Evolutionary conservation across 1,284 basidiomycete genomes (phyloP).

Genomic region (Trichosporon sp.): DNA sequence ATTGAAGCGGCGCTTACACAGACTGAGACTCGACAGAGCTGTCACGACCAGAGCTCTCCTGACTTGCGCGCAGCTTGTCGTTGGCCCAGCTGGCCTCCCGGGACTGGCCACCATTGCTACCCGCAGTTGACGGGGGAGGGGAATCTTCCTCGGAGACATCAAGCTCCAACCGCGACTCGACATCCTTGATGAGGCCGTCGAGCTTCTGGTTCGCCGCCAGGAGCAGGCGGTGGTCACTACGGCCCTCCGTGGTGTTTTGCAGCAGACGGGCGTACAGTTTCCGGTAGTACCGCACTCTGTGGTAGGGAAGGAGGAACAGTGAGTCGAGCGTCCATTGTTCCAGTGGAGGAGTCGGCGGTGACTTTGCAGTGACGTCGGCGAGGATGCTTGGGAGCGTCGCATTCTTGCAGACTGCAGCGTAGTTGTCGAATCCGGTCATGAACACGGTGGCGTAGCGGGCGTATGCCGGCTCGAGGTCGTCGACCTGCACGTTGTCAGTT

Average conservation of each 20-base stretch:
- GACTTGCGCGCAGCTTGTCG: conserved; percentile 34
- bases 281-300: conserved; percentile 84
- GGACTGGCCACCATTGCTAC: conserved; percentile 16
- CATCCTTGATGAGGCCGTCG: conserved; percentile 64
- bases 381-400: conserved; percentile 66
- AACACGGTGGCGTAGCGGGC: conserved; percentile 72
- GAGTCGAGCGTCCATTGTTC: conserved; percentile 75
- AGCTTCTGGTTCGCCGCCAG: conserved; percentile 75
- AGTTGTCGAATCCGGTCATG: conserved; percentile 72
- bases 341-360: conserved; percentile 55
- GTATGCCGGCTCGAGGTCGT: conserved; percentile 83
- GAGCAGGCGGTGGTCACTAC: conserved; percentile 80
- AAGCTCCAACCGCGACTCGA: conserved; percentile 59
- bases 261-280: conserved; percentile 83
- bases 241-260: conserved; percentile 80
- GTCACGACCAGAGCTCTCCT: conserved; percentile 37
- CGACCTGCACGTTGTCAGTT: conserved; percentile 59
- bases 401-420: conserved; percentile 73
- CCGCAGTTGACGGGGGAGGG: background rate
- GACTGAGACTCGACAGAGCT: conserved; percentile 40
- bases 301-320: conserved; percentile 79
- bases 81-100: conserved; percentile 33
- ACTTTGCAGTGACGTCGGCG: conserved; percentile 61
- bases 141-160: conserved; percentile 42
- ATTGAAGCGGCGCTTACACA: conserved; percentile 27